phyloP scores from a whole-genome alignment of 768 basidiomycete genomes.

The Lentinula sp. region DNA sequence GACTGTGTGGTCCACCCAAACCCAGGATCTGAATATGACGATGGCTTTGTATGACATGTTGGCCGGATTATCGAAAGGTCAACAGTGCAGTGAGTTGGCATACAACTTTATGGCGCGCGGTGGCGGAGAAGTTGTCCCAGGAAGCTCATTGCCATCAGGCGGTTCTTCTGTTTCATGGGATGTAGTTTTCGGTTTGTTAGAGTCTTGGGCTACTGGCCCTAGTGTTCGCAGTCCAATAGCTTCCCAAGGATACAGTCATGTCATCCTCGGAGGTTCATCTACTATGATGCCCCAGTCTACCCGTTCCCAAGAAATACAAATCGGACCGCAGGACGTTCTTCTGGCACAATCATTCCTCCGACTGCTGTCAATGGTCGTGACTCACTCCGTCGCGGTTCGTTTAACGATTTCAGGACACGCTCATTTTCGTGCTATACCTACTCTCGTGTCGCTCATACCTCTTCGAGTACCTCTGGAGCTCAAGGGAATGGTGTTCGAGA shows the following conservation, averaged over 20 bases:
- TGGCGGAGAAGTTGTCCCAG: constrained; percentile 62
- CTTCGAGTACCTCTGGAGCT: constrained; percentile 84
- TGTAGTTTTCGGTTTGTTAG: constrained; percentile 67
- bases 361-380: constrained; percentile 70
- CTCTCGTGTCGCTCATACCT: constrained; percentile 72
- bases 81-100: constrained; percentile 78
- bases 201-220: constrained; percentile 64
- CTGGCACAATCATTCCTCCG: constrained; percentile 78
- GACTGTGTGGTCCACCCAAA: constrained; percentile 83
- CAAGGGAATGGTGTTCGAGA: constrained; percentile 80
- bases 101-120: constrained; percentile 85
- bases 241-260: constrained; percentile 31
- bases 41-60: constrained; percentile 89
- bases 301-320: constrained; percentile 41
- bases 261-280: constrained; percentile 1
- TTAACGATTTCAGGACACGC: constrained; percentile 70
- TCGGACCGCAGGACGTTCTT: constrained; percentile 66
- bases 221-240: constrained; percentile 40
- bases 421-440: constrained; percentile 77
- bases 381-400: constrained; percentile 71
- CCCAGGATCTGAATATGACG: constrained; percentile 65
- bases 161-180: constrained; percentile 72
- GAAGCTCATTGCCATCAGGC: constrained; percentile 46
- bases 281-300: constrained; percentile 27
- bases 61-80: constrained; percentile 74